These are phyloP conservation scores for Scalesia atractyloides DNA, from an alignment of 129 eudicot species.

Conservation along the genomic window DNA sequence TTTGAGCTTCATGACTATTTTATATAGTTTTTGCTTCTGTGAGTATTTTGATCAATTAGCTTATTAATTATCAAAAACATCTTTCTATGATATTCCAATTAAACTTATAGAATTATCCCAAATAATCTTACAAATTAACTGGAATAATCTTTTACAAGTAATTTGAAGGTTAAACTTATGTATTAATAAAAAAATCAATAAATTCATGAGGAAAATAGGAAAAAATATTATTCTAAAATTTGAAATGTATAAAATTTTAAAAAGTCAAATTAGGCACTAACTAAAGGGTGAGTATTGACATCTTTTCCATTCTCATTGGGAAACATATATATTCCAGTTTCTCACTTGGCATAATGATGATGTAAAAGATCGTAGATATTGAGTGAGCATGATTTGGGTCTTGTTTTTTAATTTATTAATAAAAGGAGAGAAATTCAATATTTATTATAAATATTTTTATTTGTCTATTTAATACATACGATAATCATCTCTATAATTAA, in stretches of 20 bases:
- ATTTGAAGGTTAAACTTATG: no score
- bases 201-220: neutral
- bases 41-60: no score
- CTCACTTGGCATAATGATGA: constrained; percentile 38
- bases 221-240: neutral
- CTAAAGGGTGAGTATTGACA: constrained; percentile 27
- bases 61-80: no score
- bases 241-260: neutral
- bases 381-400: constrained; percentile 26
- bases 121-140: no score
- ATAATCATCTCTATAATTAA: neutral
- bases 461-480: neutral
- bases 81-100: no score
- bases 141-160: no score
- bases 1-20: neutral
- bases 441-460: neutral
- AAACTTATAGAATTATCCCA: no score
- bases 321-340: constrained; percentile 20
- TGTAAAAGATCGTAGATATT: constrained; percentile 20
- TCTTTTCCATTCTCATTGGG: constrained; percentile 22
- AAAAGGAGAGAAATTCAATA: neutral
- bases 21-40: no score
- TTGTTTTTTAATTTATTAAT: constrained; percentile 1
- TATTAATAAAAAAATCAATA: neutral
- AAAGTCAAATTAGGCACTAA: constrained; percentile 38